Conservation (phyloP, 139 green algal genomes). For the Pycnococcus provasolii region DNA sequence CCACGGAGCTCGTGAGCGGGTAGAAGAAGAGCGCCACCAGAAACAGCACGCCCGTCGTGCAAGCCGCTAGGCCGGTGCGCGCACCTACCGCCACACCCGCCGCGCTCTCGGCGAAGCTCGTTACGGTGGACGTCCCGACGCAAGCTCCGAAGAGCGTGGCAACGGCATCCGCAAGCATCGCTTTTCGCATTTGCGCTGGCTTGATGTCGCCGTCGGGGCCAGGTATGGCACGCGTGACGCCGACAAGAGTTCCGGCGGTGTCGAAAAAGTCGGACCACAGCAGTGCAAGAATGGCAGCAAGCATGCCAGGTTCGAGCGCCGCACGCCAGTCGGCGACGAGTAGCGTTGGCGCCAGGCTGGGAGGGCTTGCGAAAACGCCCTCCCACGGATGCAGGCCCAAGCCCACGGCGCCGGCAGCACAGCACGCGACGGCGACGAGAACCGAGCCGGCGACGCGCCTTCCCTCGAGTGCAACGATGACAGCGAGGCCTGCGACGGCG, state of each 20-base stretch:
- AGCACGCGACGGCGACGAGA: background rate
- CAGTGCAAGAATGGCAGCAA: background rate
- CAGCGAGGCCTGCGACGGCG: background rate
- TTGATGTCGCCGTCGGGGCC: background rate
- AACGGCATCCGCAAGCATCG: slow-evolving; percentile 1
- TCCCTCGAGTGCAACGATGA: background rate
- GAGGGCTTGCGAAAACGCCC: background rate
- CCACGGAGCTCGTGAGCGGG: background rate
- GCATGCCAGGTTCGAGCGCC: background rate
- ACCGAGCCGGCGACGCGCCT: background rate
- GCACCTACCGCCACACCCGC: slow-evolving; percentile 1
- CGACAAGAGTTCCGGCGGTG: slow-evolving; percentile 8
- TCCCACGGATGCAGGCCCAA: background rate
- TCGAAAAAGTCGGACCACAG: slow-evolving; percentile 12
- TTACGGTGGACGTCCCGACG: slow-evolving; percentile 9
- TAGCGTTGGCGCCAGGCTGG: background rate
- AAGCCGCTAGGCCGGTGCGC: slow-evolving; percentile 9
- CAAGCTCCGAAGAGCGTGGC: slow-evolving; percentile 2
- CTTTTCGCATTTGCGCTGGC: background rate
- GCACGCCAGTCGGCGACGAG: slow-evolving; percentile 1
- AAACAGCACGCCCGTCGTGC: background rate
- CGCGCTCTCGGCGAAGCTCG: slow-evolving; percentile 3
- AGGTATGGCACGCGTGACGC: background rate
- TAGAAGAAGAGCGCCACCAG: slow-evolving; percentile 1
- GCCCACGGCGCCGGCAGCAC: background rate